Evolutionary conservation across 345 rosid species (phyloP).

Genomic region (Gossypium thurberi): DNA sequence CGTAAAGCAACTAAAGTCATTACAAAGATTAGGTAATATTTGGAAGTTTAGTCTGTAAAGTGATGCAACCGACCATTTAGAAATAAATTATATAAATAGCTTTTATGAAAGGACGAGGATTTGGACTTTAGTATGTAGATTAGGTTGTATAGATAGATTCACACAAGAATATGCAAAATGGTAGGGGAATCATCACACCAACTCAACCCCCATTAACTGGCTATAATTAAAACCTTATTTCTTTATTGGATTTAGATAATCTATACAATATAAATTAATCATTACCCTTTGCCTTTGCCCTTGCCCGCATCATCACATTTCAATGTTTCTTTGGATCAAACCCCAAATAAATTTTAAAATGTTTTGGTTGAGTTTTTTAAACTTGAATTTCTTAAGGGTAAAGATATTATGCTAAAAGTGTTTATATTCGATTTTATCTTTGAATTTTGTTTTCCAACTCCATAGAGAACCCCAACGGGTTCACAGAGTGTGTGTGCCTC

Average conservation of each 20-base stretch:
- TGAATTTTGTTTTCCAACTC: too few species aligned
- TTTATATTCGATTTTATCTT: rapidly evolving
- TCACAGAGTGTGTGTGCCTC: too few species aligned
- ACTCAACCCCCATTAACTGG: neutral
- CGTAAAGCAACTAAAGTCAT: neutral
- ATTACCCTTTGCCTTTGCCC: too few species aligned
- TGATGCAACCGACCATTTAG: neutral
- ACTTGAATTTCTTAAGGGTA: rapidly evolving
- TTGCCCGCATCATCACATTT: neutral
- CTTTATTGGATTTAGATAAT: neutral
- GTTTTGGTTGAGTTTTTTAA: too few species aligned
- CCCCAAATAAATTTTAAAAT: too few species aligned
- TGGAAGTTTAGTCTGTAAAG: constrained; percentile 4
- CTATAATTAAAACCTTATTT: neutral
- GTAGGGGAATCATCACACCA: constrained; percentile 13
- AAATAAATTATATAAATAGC: too few species aligned
- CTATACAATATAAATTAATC: neutral
- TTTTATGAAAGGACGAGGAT: neutral
- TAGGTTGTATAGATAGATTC: constrained; percentile 9
- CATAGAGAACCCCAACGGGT: too few species aligned
- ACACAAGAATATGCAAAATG: neutral
- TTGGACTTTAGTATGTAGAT: neutral
- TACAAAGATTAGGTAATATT: constrained; percentile 4
- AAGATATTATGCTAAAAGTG: too few species aligned
- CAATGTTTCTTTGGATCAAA: too few species aligned